phyloP scores from a whole-genome alignment of 2,329 filamentous ascomycete species.

The Pleomassaria siparia region DNA sequence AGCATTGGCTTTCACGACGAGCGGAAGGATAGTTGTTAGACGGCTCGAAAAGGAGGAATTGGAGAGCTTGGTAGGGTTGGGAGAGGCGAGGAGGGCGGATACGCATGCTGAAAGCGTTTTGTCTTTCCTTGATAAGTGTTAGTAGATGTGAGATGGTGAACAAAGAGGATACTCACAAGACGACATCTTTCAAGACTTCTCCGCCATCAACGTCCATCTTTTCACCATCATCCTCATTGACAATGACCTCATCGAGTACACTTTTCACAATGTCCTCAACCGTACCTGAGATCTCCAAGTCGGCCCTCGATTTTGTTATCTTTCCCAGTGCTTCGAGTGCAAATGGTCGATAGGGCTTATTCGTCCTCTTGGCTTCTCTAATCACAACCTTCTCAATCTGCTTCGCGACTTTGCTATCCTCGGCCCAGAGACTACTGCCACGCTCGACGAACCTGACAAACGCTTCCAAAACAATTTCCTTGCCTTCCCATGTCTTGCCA shows the following conservation, averaged over 20 bases:
- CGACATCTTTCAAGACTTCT: constrained; percentile 24
- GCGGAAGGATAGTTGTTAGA: constrained; percentile 14
- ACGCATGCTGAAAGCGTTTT: constrained; percentile 27
- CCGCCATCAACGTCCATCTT: constrained; percentile 38
- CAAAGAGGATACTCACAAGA: constrained; percentile 17
- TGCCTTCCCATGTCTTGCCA: constrained; percentile 90
- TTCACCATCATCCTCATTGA: constrained; percentile 22
- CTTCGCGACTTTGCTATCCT: constrained; percentile 60
- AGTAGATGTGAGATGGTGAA: background rate
- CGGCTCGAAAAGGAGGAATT: constrained; percentile 12
- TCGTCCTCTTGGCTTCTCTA: constrained; percentile 89
- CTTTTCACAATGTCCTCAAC: constrained; percentile 65
- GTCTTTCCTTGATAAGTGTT: constrained; percentile 18
- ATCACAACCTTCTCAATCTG: constrained; percentile 69
- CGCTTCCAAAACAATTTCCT: constrained; percentile 79
- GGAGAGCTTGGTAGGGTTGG: constrained; percentile 17
- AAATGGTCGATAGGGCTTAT: constrained; percentile 77
- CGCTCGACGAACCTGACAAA: constrained; percentile 77
- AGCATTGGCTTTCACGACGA: constrained; percentile 21
- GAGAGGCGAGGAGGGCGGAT: constrained; percentile 17
- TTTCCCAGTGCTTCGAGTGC: constrained; percentile 72
- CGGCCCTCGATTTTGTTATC: constrained; percentile 67
- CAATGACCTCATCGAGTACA: constrained; percentile 41
- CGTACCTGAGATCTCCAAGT: constrained; percentile 70
- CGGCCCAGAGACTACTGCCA: constrained; percentile 59